phyloP scores from a whole-genome alignment of 129 eudicot species.

The Artemisia annua region DNA sequence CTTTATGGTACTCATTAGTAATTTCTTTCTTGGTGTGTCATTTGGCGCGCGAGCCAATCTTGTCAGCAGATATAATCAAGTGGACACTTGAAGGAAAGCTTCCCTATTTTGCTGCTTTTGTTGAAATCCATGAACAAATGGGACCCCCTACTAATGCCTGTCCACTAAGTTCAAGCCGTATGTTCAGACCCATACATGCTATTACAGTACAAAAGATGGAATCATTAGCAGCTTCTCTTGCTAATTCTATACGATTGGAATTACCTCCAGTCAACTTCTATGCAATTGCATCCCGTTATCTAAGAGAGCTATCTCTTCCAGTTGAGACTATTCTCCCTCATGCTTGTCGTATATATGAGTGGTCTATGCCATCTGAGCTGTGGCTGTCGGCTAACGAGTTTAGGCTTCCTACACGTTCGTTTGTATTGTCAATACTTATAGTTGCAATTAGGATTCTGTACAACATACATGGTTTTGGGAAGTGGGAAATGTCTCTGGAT shows the following conservation, averaged over 20 bases:
- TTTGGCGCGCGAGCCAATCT: conserved; percentile 69
- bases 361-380: conserved; percentile 82
- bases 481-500: conserved; percentile 63
- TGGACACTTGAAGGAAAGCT: conserved; percentile 80
- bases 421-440: conserved; percentile 68
- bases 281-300: conserved; percentile 71
- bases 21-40: conserved; percentile 72
- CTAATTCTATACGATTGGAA: conserved; percentile 49
- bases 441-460: conserved; percentile 66
- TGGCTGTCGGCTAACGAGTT: conserved; percentile 61
- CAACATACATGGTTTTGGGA: conserved; percentile 73
- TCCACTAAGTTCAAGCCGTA: conserved; percentile 55
- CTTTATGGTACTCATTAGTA: conserved; percentile 57
- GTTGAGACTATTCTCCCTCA: conserved; percentile 50
- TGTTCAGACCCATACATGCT: conserved; percentile 61
- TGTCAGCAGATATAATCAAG: conserved; percentile 64
- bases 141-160: conserved; percentile 53
- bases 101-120: conserved; percentile 73
- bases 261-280: conserved; percentile 81
- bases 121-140: conserved; percentile 58
- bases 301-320: conserved; percentile 58
- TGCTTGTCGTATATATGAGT: conserved; percentile 64
- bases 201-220: conserved; percentile 59
- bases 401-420: conserved; percentile 74
- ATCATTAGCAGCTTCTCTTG: conserved; percentile 63